Evolutionary conservation across 352 stramenopile species (phyloP), one percentile per base, ranked within the genome.

Genomic region (Phytophthora lateralis): DNA sequence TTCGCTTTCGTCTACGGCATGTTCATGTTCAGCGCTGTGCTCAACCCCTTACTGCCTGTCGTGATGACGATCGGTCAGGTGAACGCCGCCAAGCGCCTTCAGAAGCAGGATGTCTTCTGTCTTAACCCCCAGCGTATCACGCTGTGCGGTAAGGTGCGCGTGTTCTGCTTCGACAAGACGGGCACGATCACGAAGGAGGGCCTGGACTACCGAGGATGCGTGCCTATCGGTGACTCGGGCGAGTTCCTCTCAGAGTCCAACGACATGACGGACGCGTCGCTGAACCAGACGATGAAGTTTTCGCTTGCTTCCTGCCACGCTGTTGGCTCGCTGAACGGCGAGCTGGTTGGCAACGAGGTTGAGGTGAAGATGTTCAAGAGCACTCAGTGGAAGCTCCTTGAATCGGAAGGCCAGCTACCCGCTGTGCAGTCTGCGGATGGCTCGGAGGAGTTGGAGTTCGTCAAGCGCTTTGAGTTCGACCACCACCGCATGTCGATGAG

Each of bases 81-180:
- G 26, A 93, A 96, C 55, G 90, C 81, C 10, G 82, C 82, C 34
- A 82, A 92, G 56, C 87, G 91, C 26, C 76, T 98, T 6, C 55
- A 81, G 43, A 69, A 80, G 38, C 78, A 85, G 41, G 74, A 80
- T 27, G 86, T 98, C 27, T 87, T 89, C 66, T 96, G 83, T 49
- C 75, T 91, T 15, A 91, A 97, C 72, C 71, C 85, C 0, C 77
- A 89, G 53, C 86, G 83, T 30, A 93, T 98, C 52, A 82, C 90
- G 0, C 68, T 98, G 1, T 90, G 85, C 45, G 91, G 91, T n/a
- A 98, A 97, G 63, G 88, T 97, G 8, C 85, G 80, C 38, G 73
- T 93, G 6, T 92, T 91, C 39, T 97, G 90, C 66, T 98, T 98
- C 65, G 91, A 98, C 76, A 98, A 98, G 66, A 98, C 91, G 0